Evolutionary conservation across 495 filamentous ascomycete species (phyloP).

Genomic region (Penicillium psychrofluorescens): DNA sequence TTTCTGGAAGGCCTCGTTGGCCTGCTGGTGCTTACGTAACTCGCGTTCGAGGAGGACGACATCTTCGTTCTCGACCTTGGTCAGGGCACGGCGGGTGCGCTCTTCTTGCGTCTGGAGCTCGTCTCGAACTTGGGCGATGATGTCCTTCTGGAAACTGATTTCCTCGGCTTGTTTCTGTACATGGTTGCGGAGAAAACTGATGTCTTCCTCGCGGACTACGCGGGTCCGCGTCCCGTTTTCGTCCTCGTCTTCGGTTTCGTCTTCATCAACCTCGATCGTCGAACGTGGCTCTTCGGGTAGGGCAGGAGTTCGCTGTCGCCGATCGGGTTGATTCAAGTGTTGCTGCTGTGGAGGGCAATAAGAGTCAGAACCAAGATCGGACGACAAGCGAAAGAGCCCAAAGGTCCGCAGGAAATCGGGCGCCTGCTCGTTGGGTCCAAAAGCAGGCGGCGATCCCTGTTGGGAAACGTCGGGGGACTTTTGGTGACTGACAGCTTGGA

Average conservation of each 20-base stretch:
- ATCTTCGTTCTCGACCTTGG: constrained; percentile 55
- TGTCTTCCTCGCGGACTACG: constrained; percentile 58
- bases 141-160: constrained; percentile 65
- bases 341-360: constrained; percentile 33
- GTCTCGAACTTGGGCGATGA: constrained; percentile 62
- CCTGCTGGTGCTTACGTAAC: constrained; percentile 91
- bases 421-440: constrained; percentile 37
- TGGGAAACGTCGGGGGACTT: constrained; percentile 58
- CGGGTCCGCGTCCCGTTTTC: constrained; percentile 30
- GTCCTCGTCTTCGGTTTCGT: constrained; percentile 37
- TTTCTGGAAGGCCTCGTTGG: constrained; percentile 98
- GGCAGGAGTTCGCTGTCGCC: constrained; percentile 16
- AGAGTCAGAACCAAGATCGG: constrained; percentile 33
- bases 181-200: constrained; percentile 64
- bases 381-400: constrained; percentile 33
- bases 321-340: constrained; percentile 25
- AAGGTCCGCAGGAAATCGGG: constrained; percentile 33
- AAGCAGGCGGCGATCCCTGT: constrained; percentile 45
- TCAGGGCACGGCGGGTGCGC: constrained; percentile 47
- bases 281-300: constrained; percentile 19
- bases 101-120: constrained; percentile 56
- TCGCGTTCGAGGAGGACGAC: constrained; percentile 75
- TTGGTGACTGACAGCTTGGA: constrained; percentile 51
- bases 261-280: constrained; percentile 27
- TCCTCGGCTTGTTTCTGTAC: constrained; percentile 73